Evolutionary conservation across 768 basidiomycete genomes (phyloP).

Genomic region (Ramaria sp.): DNA sequence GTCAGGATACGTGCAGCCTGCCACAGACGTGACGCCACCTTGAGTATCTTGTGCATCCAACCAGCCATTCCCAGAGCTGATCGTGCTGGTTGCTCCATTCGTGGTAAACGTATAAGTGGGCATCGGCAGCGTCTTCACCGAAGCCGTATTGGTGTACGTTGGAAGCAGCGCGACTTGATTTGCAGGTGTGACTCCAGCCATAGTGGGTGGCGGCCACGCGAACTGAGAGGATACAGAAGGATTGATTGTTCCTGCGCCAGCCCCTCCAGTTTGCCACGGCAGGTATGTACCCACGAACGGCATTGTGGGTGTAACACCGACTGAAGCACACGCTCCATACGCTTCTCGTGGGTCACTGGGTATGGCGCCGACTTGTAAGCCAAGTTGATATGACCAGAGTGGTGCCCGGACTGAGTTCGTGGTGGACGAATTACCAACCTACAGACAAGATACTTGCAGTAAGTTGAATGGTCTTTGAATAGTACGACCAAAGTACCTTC

Average conservation of each 20-base stretch:
- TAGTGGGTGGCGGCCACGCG: conserved; percentile 44
- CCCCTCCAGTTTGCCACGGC: conserved; percentile 61
- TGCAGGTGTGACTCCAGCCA: conserved; percentile 32
- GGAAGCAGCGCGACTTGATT: conserved; percentile 34
- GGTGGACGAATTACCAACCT: conserved; percentile 48
- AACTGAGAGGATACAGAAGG: conserved; percentile 31
- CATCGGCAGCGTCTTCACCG: conserved; percentile 45
- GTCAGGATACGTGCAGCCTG: conserved; percentile 56
- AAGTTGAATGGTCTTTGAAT: neutral
- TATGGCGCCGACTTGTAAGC: conserved; percentile 68
- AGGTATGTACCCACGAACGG: conserved; percentile 45
- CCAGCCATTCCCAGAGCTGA: conserved; percentile 47
- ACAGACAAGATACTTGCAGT: conserved; percentile 4
- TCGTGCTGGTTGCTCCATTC: conserved; percentile 22
- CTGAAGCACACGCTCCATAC: conserved; percentile 47
- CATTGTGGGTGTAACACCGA: conserved; percentile 30
- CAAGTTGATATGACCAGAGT: conserved; percentile 63
- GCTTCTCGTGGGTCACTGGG: conserved; percentile 60
- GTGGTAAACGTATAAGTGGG: conserved; percentile 37
- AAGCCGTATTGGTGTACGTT: conserved; percentile 53
- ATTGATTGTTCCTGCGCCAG: conserved; percentile 38
- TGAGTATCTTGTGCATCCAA: conserved; percentile 38
- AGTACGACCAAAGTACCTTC: conserved; percentile 36
- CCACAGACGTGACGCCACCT: conserved; percentile 44
- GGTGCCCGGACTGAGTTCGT: conserved; percentile 40